Evolutionary conservation across 768 basidiomycete species (phyloP), one percentile per base, ranked within the genome.

Genomic region (Sarcomyxa edulis): DNA sequence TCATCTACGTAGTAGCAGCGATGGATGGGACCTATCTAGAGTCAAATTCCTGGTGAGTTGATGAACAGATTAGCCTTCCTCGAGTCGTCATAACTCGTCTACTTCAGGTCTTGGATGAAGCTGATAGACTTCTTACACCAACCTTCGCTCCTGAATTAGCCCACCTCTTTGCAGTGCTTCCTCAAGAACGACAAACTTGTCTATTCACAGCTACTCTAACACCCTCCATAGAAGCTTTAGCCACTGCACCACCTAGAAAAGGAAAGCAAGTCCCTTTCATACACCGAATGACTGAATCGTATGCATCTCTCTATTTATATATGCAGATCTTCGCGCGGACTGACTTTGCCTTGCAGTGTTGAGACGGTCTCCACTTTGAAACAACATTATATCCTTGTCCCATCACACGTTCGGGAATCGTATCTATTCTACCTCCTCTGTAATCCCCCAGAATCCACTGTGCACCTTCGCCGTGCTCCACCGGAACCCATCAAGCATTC

Each of bases 151-250:
- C 85, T 1, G 95, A 98, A 36, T 63, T 99, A 30, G 69, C 76
- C 2, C 74, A 82, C 53, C 56, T 98, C 15, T 94, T 98, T 57
- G 62, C 66, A 24, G 65, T 73, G 24, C 68, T 98, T 11, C 91
- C 96, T 1, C 72, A 74, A 38, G 78, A 90, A 22, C 74, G 96
- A n/a, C 95, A 98, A 57, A 98, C 95, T 0, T 89, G 92, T 50
- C 72, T 99, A 28, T 98, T 98, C 62, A 99, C 96, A 1, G 96
- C 96, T 1, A 99, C 96, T 1, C 66, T 95, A 44, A 94, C 92
- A 4, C 74, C 82, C 5, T 77, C 91, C 0, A 89, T 99, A 41
- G 87, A 94, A 51, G 68, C 73, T 6, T 55, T 97, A 15, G 84
- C 82, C 5, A 68, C 73, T 25, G 80, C 82, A 14, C 62, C 80